Evolutionary conservation across 164 flowering plant species (phyloP), one percentile per base, ranked within the genome.

Genomic region (Echeveria elegans): DNA sequence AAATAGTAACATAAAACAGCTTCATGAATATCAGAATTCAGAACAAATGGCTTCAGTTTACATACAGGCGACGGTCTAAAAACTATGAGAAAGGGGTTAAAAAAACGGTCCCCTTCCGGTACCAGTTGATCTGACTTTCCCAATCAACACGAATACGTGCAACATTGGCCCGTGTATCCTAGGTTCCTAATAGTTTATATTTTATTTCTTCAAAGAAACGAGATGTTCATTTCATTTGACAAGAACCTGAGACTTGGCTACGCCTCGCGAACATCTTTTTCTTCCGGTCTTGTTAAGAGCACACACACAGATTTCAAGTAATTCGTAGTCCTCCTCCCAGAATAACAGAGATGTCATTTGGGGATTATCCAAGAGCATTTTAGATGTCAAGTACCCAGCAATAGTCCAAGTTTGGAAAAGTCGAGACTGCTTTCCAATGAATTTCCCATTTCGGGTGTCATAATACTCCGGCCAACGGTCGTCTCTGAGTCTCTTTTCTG

Each of bases 321-420:
- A 87, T 66, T 85, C 96, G 12, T 38, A 38, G 12, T 38, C 41
- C 5, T 38, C 41, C 5, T 38, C 41, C 41, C 41, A 38, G 12
- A 77, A 80, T 69, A 89, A 72, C 68, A 69, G 38, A 32, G 93
- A 80, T 9, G 96, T 88, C 82, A 65, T 70, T 43, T 77, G 75
- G 26, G 82, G 86, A 69, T 80, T 86, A 63, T 86, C 80, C 74
- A 88, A 36, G 5, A 90, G 86, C 86, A 88, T 82, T 63, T 82
- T 90, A 19, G 96, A 82, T 6, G 95, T 82, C 66, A 92, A 73
- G 78, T 68, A 90, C 21, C 96, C 96, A 24, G 96, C 91, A 64
- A 88, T 77, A 12, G 95, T 90, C 96, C 96, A 92, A 66, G 98
- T 89, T 68, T 89, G 98, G 71, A 69, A 77, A 19, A 85, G 84